A percentile compares a stretch with the other conserved stretches of the same genome.
Evolutionary conservation across 352 stramenopile species (phyloP).

Genomic region (Thalassiosira ordinaria): DNA sequence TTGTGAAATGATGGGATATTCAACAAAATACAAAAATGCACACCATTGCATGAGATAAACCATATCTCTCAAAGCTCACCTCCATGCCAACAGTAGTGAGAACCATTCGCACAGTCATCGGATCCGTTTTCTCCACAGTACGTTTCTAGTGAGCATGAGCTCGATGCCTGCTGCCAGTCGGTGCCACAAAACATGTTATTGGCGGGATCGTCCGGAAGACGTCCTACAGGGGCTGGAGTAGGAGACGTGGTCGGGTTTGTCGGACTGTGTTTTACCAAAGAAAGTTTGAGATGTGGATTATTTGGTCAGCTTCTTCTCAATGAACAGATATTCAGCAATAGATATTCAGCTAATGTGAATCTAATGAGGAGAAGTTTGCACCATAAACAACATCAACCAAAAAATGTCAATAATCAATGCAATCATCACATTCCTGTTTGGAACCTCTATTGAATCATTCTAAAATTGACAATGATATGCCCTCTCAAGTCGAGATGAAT

Average conservation of each 20-base stretch:
- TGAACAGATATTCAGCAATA: not conserved
- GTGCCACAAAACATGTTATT: conserved; percentile 12
- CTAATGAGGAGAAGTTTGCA: too few species aligned
- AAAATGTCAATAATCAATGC: too few species aligned
- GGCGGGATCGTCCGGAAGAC: not conserved
- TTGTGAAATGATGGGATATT: too few species aligned
- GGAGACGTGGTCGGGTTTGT: conserved; percentile 7
- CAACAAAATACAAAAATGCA: too few species aligned
- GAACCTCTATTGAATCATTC: too few species aligned
- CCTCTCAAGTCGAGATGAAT: too few species aligned
- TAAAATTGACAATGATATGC: too few species aligned
- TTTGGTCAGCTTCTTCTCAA: not conserved
- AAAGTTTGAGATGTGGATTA: not conserved
- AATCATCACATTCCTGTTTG: too few species aligned
- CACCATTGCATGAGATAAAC: too few species aligned
- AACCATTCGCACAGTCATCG: not conserved
- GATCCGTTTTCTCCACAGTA: conserved; percentile 4
- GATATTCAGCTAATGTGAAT: too few species aligned
- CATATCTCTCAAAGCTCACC: too few species aligned
- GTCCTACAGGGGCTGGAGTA: not conserved
- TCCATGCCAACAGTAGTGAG: conserved; percentile 13
- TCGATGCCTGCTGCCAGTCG: not conserved
- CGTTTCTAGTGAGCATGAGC: conserved; percentile 6
- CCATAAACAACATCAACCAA: too few species aligned
- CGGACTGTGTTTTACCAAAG: conserved; percentile 5